phyloP scores from a whole-genome alignment of 2,329 filamentous ascomycete species.

The Cladosporium phlei region DNA sequence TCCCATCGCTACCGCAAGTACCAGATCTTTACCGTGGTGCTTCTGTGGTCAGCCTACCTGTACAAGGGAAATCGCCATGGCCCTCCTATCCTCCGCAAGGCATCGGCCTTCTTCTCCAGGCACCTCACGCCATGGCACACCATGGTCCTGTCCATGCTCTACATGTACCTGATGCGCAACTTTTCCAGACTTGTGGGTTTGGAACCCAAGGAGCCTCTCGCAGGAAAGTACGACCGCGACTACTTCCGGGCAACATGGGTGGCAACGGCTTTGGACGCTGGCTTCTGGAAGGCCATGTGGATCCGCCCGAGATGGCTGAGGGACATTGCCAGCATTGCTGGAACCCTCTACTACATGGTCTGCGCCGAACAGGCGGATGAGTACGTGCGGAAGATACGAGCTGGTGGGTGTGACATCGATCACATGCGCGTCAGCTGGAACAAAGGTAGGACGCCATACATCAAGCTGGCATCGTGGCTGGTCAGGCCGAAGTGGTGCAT shows the following conservation, averaged over 20 bases:
- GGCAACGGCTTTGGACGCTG: slow-evolving; percentile 87
- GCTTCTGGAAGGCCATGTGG: slow-evolving; percentile 98
- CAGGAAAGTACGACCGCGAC: slow-evolving; percentile 84
- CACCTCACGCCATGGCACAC: slow-evolving; percentile 85
- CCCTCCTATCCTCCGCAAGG: slow-evolving; percentile 65
- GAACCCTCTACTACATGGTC: slow-evolving; percentile 85
- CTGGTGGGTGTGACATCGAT: slow-evolving; percentile 80
- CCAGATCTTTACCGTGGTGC: slow-evolving; percentile 84
- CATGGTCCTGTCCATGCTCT: slow-evolving; percentile 79
- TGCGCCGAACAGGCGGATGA: slow-evolving; percentile 93
- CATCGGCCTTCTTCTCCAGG: slow-evolving; percentile 67
- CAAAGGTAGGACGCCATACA: slow-evolving; percentile 83
- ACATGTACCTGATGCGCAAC: slow-evolving; percentile 86
- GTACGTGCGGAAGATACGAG: slow-evolving; percentile 87
- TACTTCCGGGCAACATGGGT: slow-evolving; percentile 98
- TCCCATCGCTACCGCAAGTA: slow-evolving; percentile 88
- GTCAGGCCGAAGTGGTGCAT: slow-evolving; percentile 70
- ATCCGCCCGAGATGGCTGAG: slow-evolving; percentile 75
- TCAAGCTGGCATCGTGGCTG: slow-evolving; percentile 66
- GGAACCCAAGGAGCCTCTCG: slow-evolving; percentile 86
- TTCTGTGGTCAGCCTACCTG: slow-evolving; percentile 86
- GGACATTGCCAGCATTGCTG: slow-evolving; percentile 76
- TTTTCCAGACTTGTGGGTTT: slow-evolving; percentile 89
- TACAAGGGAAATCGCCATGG: slow-evolving; percentile 81
- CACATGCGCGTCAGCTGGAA: slow-evolving; percentile 94